Conservation (phyloP, 2,329 filamentous ascomycete species). For the Cryphonectria radicalis region DNA sequence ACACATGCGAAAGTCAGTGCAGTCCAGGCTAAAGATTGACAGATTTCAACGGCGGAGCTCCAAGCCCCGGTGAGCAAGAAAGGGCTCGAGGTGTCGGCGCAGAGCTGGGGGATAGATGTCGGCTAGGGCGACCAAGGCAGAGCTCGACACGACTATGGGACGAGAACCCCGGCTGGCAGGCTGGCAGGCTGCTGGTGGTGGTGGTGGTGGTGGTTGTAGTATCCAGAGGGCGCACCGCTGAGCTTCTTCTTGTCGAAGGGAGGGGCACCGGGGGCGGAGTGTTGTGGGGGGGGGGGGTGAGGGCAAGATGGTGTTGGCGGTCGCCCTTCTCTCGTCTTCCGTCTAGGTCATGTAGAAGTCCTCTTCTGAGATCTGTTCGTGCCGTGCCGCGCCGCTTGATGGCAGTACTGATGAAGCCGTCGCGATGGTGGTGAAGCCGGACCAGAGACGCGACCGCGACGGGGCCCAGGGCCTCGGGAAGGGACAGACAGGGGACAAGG, state of each 20-base stretch:
- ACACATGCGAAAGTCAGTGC: not conserved
- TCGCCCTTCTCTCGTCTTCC: not conserved
- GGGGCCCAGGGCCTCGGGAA: slow-evolving; percentile 17
- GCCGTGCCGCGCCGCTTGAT: slow-evolving; percentile 2
- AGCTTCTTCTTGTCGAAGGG: not conserved
- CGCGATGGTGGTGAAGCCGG: not conserved
- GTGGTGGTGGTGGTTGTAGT: not conserved
- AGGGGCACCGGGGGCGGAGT: not conserved
- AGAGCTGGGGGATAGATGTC: not conserved
- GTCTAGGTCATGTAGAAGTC: not conserved
- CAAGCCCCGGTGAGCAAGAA: not conserved
- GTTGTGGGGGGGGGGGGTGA: not conserved
- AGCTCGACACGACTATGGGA: slow-evolving; percentile 3
- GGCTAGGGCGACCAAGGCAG: not conserved
- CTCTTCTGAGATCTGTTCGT: not conserved
- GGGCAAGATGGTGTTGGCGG: not conserved
- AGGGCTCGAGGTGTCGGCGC: not conserved
- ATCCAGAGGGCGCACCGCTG: not conserved
- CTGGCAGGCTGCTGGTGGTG: not conserved
- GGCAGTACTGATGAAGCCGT: not conserved
- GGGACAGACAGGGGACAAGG: slow-evolving; percentile 14
- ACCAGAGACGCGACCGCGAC: slow-evolving; percentile 10
- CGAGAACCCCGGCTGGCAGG: not conserved
- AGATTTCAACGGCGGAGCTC: not conserved
- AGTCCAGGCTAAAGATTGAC: not conserved